Base-by-base conservation (phyloP, 1,284 basidiomycete species). In the Stygiomarasmius scandens region DNA sequence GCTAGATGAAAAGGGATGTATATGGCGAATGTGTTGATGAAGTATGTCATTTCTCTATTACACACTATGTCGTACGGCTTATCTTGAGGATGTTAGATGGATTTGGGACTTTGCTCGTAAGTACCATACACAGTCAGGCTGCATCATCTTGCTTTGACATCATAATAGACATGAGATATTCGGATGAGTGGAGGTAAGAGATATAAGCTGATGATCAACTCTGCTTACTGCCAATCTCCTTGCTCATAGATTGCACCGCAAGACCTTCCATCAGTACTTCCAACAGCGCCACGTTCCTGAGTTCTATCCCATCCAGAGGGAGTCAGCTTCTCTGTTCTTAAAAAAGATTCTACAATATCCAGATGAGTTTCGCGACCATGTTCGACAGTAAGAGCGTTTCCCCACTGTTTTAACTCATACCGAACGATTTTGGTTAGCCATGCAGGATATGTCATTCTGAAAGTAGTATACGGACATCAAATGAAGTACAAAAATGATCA, bases 21-120 rank as follows among this genome's bases (percentile, higher is more conserved):
- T 43, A 67, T 71, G 66, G 64, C 64, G 27, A 67, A 66, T 44
- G 67, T 69, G 45, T 62, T 70, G 16, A 69, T 71, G 64, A 61
- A 58, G 11, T 49, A 49, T 36, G 25, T 25, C 29, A 12, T 32
- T 32, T 32, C 29, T 32, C 29, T 32, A 12, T 32, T 32, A 32
- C 16, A 3, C 29, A 32, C 29, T n/a, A n/a, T n/a, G 12, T 10
- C 23, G 14, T 49, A 19, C 32, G 22, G 38, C 49, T 51, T 22
- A 51, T 32, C n/a, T 19, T 20, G 25, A 3, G 14, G 24, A 4
- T 23, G 23, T 16, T 55, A 55, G 54, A 48, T 71, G 67, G 63
- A 61, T 60, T 12, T 73, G 69, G 67, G 64, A 71, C 52, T 66
- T 72, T 49, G 67, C 61, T 1, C 67, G 20, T 48, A 32, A 32